Evolutionary conservation across 2,329 filamentous ascomycete species (phyloP), one percentile per base, ranked within the genome.

Genomic region (Verticillium alfalfae): DNA sequence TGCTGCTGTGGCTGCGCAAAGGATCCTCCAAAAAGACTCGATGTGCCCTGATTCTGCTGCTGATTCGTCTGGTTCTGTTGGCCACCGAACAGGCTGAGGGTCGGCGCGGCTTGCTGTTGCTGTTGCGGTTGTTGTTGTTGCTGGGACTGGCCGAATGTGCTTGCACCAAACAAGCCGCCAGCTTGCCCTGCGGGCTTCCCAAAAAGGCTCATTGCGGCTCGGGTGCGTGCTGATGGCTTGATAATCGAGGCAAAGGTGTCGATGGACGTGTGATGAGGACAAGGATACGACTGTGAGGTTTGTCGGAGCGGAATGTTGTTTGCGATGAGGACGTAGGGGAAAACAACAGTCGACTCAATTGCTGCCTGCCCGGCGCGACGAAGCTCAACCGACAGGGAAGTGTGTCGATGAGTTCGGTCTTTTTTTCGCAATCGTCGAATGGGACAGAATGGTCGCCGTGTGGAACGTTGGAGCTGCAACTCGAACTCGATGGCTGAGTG

Each of bases 61-160:
- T 74, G 73, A 18, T 34, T 34, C n/a, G 52, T 39, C 13, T 34
- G 56, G 75, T 62, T 72, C 70, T 26, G 59, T 64, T 55, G 68
- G 65, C 62, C 72, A 72, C 77, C 77, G 63, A 83, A 82, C 6
- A 81, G 55, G 54, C 73, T 73, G 39, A 71, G 71, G 38, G 65
- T 61, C 37, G 26, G 31, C 10, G 36, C 13, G 36, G 74, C 72
- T 60, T 74, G 76, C 63, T 70, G 75, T 64, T 73, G 76, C 60
- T 72, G 75, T 58, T 71, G 72, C 63, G 66, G 70, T 41, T 57
- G 58, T 18, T 69, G 66, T 60, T 70, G 70, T 61, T 75, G 75
- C 65, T 76, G 75, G 13, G 74, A 68, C 64, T 78, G 74, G 59
- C 74, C 76, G 57, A 69, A 62, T 6, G 62, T 58, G 62, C 61